Conservation (phyloP, 352 stramenopile species). For the Pythium sukuiense region DNA sequence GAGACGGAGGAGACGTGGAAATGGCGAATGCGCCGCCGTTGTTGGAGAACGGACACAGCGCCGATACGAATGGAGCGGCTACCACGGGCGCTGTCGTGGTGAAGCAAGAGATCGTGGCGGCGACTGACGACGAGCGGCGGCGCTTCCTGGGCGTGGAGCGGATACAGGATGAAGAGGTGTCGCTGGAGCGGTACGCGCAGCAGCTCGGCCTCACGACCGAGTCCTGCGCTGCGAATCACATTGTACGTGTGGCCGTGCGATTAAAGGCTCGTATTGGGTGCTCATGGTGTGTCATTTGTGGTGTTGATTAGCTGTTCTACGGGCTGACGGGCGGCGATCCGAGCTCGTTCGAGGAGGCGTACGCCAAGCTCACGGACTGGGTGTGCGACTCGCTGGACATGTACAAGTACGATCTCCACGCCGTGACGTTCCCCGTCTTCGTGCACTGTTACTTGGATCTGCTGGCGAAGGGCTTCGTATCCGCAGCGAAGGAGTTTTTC, state of each 20-base stretch:
- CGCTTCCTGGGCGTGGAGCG: conserved; percentile 34
- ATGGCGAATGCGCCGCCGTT: conserved; percentile 18
- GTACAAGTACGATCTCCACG: conserved; percentile 85
- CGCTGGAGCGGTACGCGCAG: conserved; percentile 59
- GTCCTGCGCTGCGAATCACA: conserved; percentile 73
- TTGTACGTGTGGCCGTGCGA: conserved; percentile 36
- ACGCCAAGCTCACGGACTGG: conserved; percentile 73
- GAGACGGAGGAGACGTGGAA: conserved; percentile 15
- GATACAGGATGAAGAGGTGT: conserved; percentile 19
- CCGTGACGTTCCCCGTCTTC: conserved; percentile 76
- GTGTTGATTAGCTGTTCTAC: conserved; percentile 59
- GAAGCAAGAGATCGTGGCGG: conserved; percentile 10
- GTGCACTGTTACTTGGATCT: conserved; percentile 84
- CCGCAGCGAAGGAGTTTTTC: conserved; percentile 60
- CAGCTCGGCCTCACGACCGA: conserved; percentile 69
- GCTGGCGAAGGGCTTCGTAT: conserved; percentile 57
- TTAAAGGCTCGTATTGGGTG: not conserved
- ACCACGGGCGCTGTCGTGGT: conserved; percentile 1
- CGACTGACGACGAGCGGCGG: conserved; percentile 30
- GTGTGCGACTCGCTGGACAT: conserved; percentile 86
- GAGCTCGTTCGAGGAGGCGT: conserved; percentile 63
- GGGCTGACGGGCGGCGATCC: conserved; percentile 62
- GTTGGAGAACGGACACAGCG: conserved; percentile 8
- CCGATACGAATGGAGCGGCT: not conserved
- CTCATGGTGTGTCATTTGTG: not conserved